phyloP scores from a whole-genome alignment of 192 early-diverging fungal species.

The Entophlyctis luteolus region DNA sequence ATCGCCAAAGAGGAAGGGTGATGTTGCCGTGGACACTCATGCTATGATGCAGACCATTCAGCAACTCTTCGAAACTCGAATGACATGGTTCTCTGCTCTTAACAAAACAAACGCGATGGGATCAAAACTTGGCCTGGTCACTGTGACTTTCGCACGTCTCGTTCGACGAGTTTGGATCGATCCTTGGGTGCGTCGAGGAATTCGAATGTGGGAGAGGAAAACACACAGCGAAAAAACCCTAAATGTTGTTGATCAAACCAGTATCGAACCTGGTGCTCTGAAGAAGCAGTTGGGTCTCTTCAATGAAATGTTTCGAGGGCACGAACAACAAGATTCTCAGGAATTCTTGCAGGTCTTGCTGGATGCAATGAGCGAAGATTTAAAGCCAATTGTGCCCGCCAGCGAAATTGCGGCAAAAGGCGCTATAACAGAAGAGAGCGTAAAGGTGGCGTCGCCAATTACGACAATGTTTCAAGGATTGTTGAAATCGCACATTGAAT shows the following conservation, averaged over 20 bases:
- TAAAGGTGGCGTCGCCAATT: neutral
- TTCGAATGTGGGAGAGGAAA: neutral
- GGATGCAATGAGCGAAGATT: conserved; percentile 78
- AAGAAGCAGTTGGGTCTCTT: neutral
- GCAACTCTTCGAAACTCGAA: neutral
- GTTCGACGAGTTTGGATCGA: neutral
- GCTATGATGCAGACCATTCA: neutral
- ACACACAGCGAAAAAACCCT: neutral
- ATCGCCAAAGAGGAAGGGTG: conserved; percentile 14
- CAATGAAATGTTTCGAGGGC: conserved; percentile 67
- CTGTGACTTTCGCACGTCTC: neutral
- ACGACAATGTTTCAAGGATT: conserved; percentile 10
- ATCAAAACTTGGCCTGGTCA: neutral
- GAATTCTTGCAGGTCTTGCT: conserved; percentile 81
- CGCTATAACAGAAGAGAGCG: neutral
- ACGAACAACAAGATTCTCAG: conserved; percentile 89
- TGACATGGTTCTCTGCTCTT: neutral
- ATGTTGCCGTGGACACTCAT: neutral
- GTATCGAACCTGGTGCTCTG: neutral
- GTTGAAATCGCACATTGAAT: conserved; percentile 38
- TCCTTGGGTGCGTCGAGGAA: neutral
- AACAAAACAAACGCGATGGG: neutral
- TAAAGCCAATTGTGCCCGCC: neutral
- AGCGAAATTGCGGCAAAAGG: neutral
- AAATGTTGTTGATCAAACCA: neutral